Evolutionary conservation across 2,329 filamentous ascomycete genomes (phyloP), one percentile per base, ranked within the genome.

Genomic region (Ascosphaera pollenicola): DNA sequence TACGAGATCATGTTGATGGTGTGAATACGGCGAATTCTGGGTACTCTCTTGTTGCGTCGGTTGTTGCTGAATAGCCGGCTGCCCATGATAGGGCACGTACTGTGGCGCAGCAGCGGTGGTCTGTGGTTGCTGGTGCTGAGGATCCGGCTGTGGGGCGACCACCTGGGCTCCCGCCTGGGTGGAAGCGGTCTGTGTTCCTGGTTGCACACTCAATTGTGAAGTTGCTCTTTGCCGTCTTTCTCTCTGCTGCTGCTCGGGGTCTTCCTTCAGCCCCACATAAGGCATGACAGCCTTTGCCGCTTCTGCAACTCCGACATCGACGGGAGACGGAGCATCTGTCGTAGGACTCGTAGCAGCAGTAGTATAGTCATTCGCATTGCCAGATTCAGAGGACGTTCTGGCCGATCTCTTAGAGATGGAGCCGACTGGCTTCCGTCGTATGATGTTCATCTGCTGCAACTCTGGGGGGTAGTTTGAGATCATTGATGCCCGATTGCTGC

Each of bases 161-260:
- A 13, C 5, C 3, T 15, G n/a, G n/a, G 21, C 6, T 5, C n/a
- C 30, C n/a, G 5, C 5, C 30, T 13, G 30, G 5, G n/a, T 7
- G 7, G 24, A 28, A 13, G 24, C 24, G 7, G 24, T 28, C 13
- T 28, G 24, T 28, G 24, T 28, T 7, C 13, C 24, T 28, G 24
- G 24, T 28, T 7, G 7, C 7, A 13, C 30, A n/a, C 10, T 32
- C n/a, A 15, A 13, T n/a, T 13, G 10, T 15, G 30, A 3, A 3
- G n/a, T 32, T 32, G 5, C 51, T 32, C 43, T 50, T 13, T 46
- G 50, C 30, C 48, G 39, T 30, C 47, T 47, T 8, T 43, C 46
- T 6, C n/a, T 15, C n/a, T 32, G 30, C 30, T 13, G 10, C 3
- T 7, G 10, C 11, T 32, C 30, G 6, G 30, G 30, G n/a, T 13